A percentile compares a stretch with the other conserved stretches of the same genome.
Conservation (phyloP, 371 early-diverging fungal genomes). For the Apophysomyces elegans region DNA sequence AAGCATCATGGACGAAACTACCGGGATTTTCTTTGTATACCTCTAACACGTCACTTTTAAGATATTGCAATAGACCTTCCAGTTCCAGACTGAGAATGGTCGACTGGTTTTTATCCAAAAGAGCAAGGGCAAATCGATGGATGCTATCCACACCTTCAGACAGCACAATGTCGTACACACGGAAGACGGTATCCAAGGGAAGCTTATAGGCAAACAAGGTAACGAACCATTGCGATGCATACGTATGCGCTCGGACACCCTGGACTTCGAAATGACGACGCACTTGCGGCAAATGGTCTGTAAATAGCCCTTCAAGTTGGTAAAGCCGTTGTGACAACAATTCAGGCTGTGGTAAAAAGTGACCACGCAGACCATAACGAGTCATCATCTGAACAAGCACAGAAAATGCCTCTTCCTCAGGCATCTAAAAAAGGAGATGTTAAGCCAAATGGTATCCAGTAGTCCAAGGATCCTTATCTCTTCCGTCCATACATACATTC, state of each 20-base stretch:
- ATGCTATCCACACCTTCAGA: constrained; percentile 88
- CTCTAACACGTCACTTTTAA: constrained; percentile 81
- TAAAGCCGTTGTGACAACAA: constrained; percentile 81
- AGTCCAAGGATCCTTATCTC: background rate
- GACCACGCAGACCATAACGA: constrained; percentile 80
- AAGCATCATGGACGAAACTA: constrained; percentile 78
- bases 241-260: constrained; percentile 86
- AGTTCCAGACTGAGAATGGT: constrained; percentile 80
- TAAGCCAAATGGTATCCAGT: constrained; percentile 3
- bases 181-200: constrained; percentile 85
- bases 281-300: constrained; percentile 82
- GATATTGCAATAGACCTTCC: constrained; percentile 79
- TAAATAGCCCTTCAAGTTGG: constrained; percentile 86
- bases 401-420: constrained; percentile 95
- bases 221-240: constrained; percentile 94
- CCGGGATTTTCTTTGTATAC: constrained; percentile 51
- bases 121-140: constrained; percentile 82
- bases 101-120: constrained; percentile 80
- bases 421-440: constrained; percentile 67
- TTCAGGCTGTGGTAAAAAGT: constrained; percentile 84
- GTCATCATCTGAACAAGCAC: constrained; percentile 87
- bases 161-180: constrained; percentile 91
- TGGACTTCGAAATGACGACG: constrained; percentile 79
- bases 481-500: constrained; percentile 63
- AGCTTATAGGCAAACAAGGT: constrained; percentile 95